Evolutionary conservation across 2,329 filamentous ascomycete genomes (phyloP), one percentile per base, ranked within the genome.

Genomic region (Botryotinia calthae): DNA sequence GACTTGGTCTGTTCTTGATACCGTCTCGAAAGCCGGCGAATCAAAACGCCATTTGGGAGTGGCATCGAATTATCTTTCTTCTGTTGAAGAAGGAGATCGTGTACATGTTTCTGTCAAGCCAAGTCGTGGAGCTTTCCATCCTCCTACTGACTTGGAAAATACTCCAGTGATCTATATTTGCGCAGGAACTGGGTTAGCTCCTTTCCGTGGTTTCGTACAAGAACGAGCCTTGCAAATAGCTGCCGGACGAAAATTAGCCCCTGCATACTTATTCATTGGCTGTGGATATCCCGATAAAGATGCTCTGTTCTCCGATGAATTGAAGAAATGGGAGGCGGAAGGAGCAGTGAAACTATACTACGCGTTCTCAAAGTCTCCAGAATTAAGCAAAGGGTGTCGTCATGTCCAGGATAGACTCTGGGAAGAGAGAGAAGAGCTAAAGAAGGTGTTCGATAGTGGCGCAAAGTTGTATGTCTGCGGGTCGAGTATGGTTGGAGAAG

Each of bases 1-100:
- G 34, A 95, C 88, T 0, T 90, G 88, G 79, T 84, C 84, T 16
- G 86, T 91, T 3, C 82, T 89, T 51, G 84, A 86, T 69, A 82
- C 83, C 5, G 83, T 84, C 0, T 84, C 85, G 0, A 77, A 76
- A 40, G 83, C 81, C 6, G 79, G 81, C 28, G 72, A 78, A 58
- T 80, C 75, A 14, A 77, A 81, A 16, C 77, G 79, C 58, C 82
- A 83, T 77, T 76, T 83, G 7, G 85, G 85, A 56, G 84, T 86
- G 0, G 83, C 85, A 51, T 84, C 84, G 1, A 85, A 82, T 73
- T 86, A 86, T 77, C 82, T 87, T 2, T 82, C 83, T 8, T 76
- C 78, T n/a, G 73, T 83, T 0, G 77, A 80, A 66, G 72, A 76
- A 16, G 83, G 83, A 20, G 80, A 85, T 40, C 81, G 82, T 5